These are phyloP conservation scores for Simmondsia chinensis DNA, from an alignment of 148 eudicot species.

Conservation along the genomic window DNA sequence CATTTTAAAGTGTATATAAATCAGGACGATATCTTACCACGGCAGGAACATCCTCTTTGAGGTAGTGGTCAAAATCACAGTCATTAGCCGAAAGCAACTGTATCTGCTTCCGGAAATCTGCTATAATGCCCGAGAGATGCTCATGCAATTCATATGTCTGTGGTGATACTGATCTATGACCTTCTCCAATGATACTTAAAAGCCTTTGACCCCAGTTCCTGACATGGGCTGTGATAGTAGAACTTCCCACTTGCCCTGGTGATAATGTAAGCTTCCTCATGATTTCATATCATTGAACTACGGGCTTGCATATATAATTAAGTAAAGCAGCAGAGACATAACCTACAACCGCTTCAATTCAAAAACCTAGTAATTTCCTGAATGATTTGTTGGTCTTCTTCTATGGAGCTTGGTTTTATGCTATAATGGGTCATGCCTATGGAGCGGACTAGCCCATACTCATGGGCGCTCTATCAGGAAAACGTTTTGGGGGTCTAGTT, in stretches of 20 bases:
- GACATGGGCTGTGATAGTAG: constrained; percentile 16
- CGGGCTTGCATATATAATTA: not conserved
- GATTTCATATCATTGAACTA: not conserved
- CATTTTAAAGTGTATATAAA: too few relatives aligned
- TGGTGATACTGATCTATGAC: constrained; percentile 17
- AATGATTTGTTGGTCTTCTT: too few relatives aligned
- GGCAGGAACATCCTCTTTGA: constrained; percentile 46
- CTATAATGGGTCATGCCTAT: too few relatives aligned
- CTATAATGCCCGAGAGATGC: constrained; percentile 15
- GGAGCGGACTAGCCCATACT: too few relatives aligned
- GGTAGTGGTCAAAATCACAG: constrained; percentile 58
- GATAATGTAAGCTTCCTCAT: constrained; percentile 16
- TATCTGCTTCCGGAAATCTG: constrained; percentile 36
- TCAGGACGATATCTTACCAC: constrained; percentile 64
- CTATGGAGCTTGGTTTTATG: too few relatives aligned
- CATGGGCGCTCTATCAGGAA: too few relatives aligned
- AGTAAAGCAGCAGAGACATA: not conserved
- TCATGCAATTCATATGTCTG: constrained; percentile 21
- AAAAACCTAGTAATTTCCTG: too few relatives aligned
- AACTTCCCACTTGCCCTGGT: constrained; percentile 13
- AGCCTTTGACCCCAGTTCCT: constrained; percentile 20
- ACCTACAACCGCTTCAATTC: too few relatives aligned
- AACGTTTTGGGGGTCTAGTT: too few relatives aligned
- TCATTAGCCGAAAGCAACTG: constrained; percentile 31
- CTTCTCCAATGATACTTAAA: constrained; percentile 17